Evolutionary conservation across 345 rosid species (phyloP), one percentile per base, ranked within the genome.

Genomic region (Citrus hindsii): DNA sequence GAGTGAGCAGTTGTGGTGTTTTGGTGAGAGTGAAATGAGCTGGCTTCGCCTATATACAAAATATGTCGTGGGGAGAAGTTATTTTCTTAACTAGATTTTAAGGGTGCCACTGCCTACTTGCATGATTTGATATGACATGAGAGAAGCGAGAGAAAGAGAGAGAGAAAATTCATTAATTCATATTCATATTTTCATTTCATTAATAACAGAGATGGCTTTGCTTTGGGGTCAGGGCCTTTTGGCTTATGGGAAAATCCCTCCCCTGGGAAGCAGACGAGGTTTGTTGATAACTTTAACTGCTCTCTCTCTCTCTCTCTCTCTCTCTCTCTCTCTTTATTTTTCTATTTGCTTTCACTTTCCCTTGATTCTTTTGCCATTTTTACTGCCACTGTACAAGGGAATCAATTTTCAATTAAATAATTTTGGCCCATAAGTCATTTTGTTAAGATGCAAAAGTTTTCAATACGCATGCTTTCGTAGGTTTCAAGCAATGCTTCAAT

Each of bases 31-130:
- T 78, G 82, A 83, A 70, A 55, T 48, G 61, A 53, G 59, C 84
- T 85, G 92, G 88, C 94, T 88, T 86, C 88, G 87, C 87, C 56
- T 84, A 60, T 84, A 82, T 76, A 81, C 83, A 84, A 85, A 25
- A 74, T 61, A n/a, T 79, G 83, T 78, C 85, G 85, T 79, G 85
- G 76, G 87, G 79, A 68, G 84, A 71, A 46, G 63, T 62, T 24
- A 46, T 46, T 46, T 46, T 46, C 51, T 13, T 46, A 46, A 12
- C 51, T 46, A 46, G 51, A 13, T 46, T 46, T 46, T 13, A 46
- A 13, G 51, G 51, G 51, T 46, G 51, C 51, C 51, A 46, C 51
- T 46, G 30, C n/a, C 67, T 73, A 75, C 60, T 84, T 84, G 90
- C 92, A 89, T 87, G 96, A 92, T 76, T 88, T 83, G 79, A 79